phyloP scores from a whole-genome alignment of 2,329 filamentous ascomycete genomes.

The Aureobasidium uvarum region DNA sequence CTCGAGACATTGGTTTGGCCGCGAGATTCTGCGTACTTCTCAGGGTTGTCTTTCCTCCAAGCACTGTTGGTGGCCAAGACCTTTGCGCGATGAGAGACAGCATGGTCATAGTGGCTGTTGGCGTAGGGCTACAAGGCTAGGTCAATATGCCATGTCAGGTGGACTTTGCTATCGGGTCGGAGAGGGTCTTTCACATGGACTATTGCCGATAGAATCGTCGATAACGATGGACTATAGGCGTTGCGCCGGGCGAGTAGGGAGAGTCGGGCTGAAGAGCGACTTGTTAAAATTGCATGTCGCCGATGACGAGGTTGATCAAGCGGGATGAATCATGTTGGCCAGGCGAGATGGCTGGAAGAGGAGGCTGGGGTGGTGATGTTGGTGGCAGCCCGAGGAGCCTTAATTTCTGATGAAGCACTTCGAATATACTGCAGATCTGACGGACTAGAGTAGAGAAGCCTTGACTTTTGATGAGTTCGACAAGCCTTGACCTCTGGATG shows the following conservation, averaged over 20 bases:
- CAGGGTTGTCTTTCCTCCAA: neutral
- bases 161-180: neutral
- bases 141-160: neutral
- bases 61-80: neutral
- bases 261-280: neutral
- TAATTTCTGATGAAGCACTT: neutral
- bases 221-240: conserved; percentile 13
- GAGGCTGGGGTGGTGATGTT: conserved; percentile 1
- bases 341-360: neutral
- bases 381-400: neutral
- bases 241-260: neutral
- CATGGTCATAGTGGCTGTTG: neutral
- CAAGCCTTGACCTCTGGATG: too few species aligned
- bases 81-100: neutral
- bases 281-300: conserved; percentile 2
- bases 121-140: neutral
- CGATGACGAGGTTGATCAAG: neutral
- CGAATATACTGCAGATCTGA: neutral
- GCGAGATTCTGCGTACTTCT: neutral
- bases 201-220: conserved; percentile 16
- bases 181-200: neutral
- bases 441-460: too few species aligned
- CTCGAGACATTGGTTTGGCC: neutral
- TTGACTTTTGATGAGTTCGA: neutral
- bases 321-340: neutral